Percentiles rank a stretch among this genome's conserved stretches.
Conservation (phyloP, 2,329 filamentous ascomycete species). For the Biscogniauxia mediterranea region DNA sequence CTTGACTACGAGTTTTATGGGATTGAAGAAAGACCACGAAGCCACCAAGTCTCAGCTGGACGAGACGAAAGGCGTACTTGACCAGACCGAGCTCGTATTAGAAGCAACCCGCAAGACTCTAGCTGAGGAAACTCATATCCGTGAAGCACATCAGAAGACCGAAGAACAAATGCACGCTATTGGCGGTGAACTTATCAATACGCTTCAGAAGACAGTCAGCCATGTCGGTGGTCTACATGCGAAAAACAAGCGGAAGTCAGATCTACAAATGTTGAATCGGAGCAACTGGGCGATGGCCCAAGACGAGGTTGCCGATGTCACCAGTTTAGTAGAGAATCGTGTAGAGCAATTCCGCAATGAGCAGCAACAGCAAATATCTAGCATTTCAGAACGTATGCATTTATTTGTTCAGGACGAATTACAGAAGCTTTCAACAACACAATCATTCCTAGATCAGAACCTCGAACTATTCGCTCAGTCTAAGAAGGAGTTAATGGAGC, state of each 20-base stretch:
- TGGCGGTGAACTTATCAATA: constrained; percentile 73
- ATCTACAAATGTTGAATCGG: constrained; percentile 78
- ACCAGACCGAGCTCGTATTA: constrained; percentile 84
- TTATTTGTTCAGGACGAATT: constrained; percentile 75
- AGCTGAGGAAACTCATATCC: constrained; percentile 73
- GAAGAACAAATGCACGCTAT: constrained; percentile 74
- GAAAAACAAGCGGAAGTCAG: constrained; percentile 82
- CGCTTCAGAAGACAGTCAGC: constrained; percentile 71
- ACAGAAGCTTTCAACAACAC: constrained; percentile 66
- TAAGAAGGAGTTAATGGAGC: constrained; percentile 64
- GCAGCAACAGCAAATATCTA: constrained; percentile 68
- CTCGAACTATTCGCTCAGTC: constrained; percentile 65
- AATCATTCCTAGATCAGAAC: constrained; percentile 68
- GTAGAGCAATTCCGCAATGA: constrained; percentile 70
- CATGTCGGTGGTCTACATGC: constrained; percentile 81
- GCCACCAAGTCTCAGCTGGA: constrained; percentile 69
- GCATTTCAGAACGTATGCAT: constrained; percentile 70
- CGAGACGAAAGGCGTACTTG: constrained; percentile 75
- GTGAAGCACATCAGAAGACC: constrained; percentile 82
- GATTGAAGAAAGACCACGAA: constrained; percentile 87
- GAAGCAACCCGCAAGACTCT: constrained; percentile 73
- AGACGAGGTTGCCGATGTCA: constrained; percentile 72
- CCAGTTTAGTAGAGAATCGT: constrained; percentile 70
- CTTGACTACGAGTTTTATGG: constrained; percentile 82
- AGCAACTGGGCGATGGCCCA: constrained; percentile 77